Conservation (phyloP, 1,139 yeast species). For the Nakaseomyces kungkrabaensis region DNA sequence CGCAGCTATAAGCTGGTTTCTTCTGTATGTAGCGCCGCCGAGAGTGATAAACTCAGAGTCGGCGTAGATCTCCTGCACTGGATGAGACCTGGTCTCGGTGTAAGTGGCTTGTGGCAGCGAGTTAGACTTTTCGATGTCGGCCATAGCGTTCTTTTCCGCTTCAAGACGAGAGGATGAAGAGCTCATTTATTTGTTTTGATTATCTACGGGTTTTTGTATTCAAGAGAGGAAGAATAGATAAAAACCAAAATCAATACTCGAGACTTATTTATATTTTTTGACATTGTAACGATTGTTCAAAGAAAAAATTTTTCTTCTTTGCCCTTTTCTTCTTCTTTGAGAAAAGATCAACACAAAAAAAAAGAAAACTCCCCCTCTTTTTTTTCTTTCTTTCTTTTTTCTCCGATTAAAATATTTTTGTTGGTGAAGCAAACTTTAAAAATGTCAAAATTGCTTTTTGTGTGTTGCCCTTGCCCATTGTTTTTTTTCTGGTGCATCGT, state of each 20-base stretch:
- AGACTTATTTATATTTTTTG: no score
- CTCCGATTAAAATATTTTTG: no score
- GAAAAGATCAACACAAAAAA: not conserved
- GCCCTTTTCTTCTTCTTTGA: no score
- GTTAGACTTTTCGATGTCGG: not conserved
- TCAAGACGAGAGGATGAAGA: slow-evolving; percentile 4
- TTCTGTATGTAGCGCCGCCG: slow-evolving; percentile 52
- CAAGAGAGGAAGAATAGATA: no score
- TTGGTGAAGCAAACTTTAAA: no score
- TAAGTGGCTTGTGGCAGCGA: slow-evolving; percentile 4
- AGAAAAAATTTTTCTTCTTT: not conserved
- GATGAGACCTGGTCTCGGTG: slow-evolving; percentile 3
- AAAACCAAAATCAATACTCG: no score
- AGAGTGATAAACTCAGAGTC: slow-evolving; percentile 34
- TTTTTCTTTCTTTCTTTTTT: not conserved
- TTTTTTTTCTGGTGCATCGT: no score
- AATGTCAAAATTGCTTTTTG: no score
- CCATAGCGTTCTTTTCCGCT: not conserved
- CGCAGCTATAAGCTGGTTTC: slow-evolving; percentile 44
- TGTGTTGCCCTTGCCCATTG: no score
- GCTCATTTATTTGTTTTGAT: not conserved
- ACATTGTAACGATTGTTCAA: no score
- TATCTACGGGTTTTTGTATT: not conserved
- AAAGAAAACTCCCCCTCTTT: not conserved
- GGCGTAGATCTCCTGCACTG: slow-evolving; percentile 19